Evolutionary conservation across 1,284 basidiomycete genomes (phyloP), one percentile per base, ranked within the genome.

Genomic region (Gymnopus androsaceus): DNA sequence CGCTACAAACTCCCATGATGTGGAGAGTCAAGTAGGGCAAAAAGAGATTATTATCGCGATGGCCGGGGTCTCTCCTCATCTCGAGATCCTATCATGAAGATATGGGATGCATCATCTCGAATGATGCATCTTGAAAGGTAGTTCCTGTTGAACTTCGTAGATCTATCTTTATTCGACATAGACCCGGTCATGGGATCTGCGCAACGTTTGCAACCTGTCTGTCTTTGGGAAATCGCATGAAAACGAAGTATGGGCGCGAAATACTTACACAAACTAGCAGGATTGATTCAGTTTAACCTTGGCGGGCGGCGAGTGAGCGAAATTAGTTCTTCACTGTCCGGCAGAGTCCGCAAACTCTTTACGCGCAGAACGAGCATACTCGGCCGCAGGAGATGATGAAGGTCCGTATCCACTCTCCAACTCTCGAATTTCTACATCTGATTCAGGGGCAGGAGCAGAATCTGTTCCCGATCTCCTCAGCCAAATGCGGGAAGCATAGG

Each of bases 401-500:
- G 21, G 41, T 27, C 46, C 31, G 25, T 28, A 17, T 19, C 48
- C 48, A 25, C 28, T 36, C 28, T 50, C 48, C n/a, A 50, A 31
- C 17, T 38, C 48, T 50, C 25, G 37, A 9, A 50, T 38, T 4
- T 50, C 23, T 38, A 27, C 21, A 30, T 50, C 48, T 4, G 34
- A 12, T 38, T 50, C 48, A 1, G 21, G 15, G 23, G 34, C 7
- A 28, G 15, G 31, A 14, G n/a, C n/a, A n/a, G 45, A 31, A 15
- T 46, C 14, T 19, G 17, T 4, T 2, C 30, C 19, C 23, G 34
- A 50, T 4, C 14, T 28, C 42, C 31, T 65, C 31, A 64, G 66
- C 55, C 73, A 65, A n/a, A 74, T 55, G 57, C 62, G 70, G 37
- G 69, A 70, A 23, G 71, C 61, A 55, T 74, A 79, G 19, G 79